phyloP scores from a whole-genome alignment of 2,329 filamentous ascomycete species.

The Aspergillus transmontanensis region DNA sequence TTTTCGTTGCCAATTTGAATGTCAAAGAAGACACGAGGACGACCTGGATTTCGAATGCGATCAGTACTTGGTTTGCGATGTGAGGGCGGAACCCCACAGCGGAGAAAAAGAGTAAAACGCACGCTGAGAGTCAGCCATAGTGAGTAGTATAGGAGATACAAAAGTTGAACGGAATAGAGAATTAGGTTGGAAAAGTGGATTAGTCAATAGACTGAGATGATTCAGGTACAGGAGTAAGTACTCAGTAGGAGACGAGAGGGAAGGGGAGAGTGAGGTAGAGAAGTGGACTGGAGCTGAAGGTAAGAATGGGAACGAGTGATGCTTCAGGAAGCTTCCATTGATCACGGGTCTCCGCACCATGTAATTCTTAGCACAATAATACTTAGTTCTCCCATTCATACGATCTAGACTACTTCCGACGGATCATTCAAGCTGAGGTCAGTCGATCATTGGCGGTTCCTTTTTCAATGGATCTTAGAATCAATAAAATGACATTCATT shows the following conservation, averaged over 20 bases:
- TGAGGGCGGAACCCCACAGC: constrained; percentile 26
- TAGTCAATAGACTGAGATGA: neutral
- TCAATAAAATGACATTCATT: neutral
- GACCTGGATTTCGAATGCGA: constrained; percentile 45
- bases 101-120: constrained; percentile 19
- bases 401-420: neutral
- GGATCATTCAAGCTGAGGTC: neutral
- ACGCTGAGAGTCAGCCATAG: constrained; percentile 43
- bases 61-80: constrained; percentile 14
- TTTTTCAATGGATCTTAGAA: neutral
- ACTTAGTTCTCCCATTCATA: neutral
- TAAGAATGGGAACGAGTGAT: constrained; percentile 15
- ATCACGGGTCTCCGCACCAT: constrained; percentile 8
- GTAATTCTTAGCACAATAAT: neutral
- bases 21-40: constrained; percentile 90
- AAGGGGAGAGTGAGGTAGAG: constrained; percentile 9
- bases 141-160: constrained; percentile 9
- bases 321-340: constrained; percentile 47
- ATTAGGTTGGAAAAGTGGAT: constrained; percentile 1
- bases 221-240: neutral
- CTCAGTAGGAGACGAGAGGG: constrained; percentile 5
- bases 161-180: neutral
- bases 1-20: constrained; percentile 75
- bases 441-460: neutral
- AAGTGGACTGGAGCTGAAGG: constrained; percentile 4